Evolutionary conservation across 345 rosid species (phyloP).

Genomic region (Passiflora organensis): DNA sequence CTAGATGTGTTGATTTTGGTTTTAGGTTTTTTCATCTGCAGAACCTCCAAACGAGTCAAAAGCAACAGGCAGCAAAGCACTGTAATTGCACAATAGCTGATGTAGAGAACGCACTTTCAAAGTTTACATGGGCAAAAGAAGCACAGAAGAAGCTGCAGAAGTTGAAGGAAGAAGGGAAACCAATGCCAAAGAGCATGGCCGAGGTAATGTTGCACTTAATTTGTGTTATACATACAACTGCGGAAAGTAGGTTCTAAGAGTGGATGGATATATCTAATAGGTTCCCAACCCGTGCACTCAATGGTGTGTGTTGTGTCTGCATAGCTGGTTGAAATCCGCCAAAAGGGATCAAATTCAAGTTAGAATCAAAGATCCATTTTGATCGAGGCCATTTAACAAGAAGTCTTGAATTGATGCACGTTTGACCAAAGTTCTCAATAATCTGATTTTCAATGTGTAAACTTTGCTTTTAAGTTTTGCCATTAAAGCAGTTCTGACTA

Average conservation of each 20-base stretch:
- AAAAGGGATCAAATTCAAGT: too few relatives aligned
- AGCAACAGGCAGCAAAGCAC: constrained; percentile 75
- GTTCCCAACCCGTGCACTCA: too few relatives aligned
- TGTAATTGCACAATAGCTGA: constrained; percentile 76
- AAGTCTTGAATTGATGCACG: too few relatives aligned
- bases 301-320: too few relatives aligned
- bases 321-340: too few relatives aligned
- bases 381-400: too few relatives aligned
- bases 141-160: constrained; percentile 62
- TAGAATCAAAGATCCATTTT: too few relatives aligned
- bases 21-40: constrained; percentile 56
- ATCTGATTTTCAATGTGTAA: too few relatives aligned
- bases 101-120: constrained; percentile 72
- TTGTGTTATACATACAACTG: neutral
- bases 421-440: too few relatives aligned
- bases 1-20: constrained; percentile 29
- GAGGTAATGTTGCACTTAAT: constrained; percentile 48
- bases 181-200: constrained; percentile 71
- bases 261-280: too few relatives aligned
- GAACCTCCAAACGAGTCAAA: constrained; percentile 74
- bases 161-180: constrained; percentile 78
- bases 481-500: too few relatives aligned
- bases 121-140: constrained; percentile 84
- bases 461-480: too few relatives aligned
- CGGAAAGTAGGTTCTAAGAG: neutral